phyloP scores from a whole-genome alignment of 768 basidiomycete genomes.

The Mycena latifolia region DNA sequence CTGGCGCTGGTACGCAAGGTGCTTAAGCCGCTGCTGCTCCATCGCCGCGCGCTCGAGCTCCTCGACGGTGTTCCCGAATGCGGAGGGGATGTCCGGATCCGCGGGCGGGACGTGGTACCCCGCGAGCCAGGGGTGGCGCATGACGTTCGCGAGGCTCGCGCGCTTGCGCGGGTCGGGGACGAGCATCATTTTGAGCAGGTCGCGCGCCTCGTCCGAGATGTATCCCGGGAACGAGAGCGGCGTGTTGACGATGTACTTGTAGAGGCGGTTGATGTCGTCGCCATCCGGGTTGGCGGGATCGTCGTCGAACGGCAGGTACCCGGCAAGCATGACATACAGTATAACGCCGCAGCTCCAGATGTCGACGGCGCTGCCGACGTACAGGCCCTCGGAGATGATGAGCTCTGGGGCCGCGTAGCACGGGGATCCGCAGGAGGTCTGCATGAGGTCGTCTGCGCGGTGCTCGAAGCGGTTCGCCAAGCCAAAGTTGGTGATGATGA shows the following conservation, averaged over 20 bases:
- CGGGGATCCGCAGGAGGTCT: constrained; percentile 96
- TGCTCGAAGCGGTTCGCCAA: constrained; percentile 99
- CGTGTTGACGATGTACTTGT: constrained; percentile 99
- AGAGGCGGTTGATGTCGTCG: constrained; percentile 98
- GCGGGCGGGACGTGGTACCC: constrained; percentile 61
- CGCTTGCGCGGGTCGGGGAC: constrained; percentile 91
- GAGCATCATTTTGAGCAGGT: constrained; percentile 91
- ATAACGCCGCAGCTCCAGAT: constrained; percentile 98
- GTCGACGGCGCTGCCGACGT: constrained; percentile 97
- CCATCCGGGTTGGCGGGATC: constrained; percentile 99
- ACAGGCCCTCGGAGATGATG: constrained; percentile 96
- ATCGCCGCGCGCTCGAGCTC: constrained; percentile 86
- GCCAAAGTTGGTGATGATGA: constrained; percentile 99
- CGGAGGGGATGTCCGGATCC: constrained; percentile 42
- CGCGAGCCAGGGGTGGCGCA: constrained; percentile 90
- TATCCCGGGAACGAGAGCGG: constrained; percentile 98
- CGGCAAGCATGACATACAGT: constrained; percentile 96
- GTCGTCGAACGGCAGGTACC: constrained; percentile 99
- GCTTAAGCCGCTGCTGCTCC: constrained; percentile 88
- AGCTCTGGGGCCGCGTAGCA: constrained; percentile 99
- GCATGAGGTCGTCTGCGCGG: constrained; percentile 94
- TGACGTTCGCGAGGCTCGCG: constrained; percentile 81
- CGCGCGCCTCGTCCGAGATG: constrained; percentile 84
- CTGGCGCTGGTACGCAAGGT: constrained; percentile 83
- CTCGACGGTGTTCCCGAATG: constrained; percentile 78